Percentiles rank a stretch among this genome's conserved stretches.
Evolutionary conservation across 2,329 filamentous ascomycete genomes (phyloP).

Genomic region (Pseudogymnoascus sp.): DNA sequence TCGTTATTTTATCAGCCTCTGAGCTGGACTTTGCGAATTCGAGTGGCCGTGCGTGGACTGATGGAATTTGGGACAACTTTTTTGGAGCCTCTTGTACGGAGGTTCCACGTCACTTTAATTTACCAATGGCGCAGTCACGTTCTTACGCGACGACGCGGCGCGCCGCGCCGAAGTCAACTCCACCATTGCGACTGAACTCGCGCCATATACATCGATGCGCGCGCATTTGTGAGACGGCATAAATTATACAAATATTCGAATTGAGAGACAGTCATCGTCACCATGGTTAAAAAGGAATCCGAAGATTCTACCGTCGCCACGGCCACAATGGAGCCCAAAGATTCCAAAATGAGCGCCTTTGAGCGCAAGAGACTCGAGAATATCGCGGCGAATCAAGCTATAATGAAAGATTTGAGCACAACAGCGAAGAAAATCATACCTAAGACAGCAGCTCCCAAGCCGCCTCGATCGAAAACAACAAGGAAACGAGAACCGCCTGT

Average conservation of each 20-base stretch:
- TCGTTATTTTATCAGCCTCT: neutral
- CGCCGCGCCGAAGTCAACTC: neutral
- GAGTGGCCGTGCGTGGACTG: neutral
- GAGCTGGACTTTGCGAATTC: neutral
- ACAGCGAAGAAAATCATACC: conserved; percentile 63
- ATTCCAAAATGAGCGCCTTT: conserved; percentile 66
- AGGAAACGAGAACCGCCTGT: conserved; percentile 34
- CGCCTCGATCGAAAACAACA: conserved; percentile 28
- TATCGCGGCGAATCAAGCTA: conserved; percentile 75
- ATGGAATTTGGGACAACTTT: neutral
- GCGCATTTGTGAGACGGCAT: neutral
- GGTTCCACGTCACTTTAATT: neutral
- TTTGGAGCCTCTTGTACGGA: conserved; percentile 3
- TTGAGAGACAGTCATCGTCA: neutral
- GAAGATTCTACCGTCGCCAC: conserved; percentile 27
- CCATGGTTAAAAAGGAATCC: neutral
- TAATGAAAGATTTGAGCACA: conserved; percentile 68
- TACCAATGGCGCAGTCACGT: neutral
- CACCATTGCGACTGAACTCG: neutral
- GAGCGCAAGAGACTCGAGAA: conserved; percentile 79
- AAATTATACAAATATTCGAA: neutral
- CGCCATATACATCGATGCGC: neutral
- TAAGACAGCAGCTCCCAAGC: conserved; percentile 39
- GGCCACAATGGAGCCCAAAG: conserved; percentile 34
- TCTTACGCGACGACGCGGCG: conserved; percentile 5